phyloP scores from a whole-genome alignment of 164 flowering plant species.

The Hamamelis virginiana region DNA sequence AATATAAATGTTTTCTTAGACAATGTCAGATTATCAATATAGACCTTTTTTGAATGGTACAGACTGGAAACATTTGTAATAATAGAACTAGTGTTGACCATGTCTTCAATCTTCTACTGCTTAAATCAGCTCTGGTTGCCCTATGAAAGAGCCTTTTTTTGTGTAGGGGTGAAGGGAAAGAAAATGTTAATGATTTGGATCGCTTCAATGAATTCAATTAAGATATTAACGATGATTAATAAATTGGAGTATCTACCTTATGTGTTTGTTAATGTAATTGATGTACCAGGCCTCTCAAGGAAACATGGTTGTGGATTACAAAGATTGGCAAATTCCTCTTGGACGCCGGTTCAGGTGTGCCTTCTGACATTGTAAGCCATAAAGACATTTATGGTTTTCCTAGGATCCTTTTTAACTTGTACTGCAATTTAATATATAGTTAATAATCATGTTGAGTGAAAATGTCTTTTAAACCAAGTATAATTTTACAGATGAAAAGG shows the following conservation, averaged over 20 bases:
- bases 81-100: too few relatives aligned
- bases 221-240: background rate
- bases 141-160: too few relatives aligned
- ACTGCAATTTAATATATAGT: background rate
- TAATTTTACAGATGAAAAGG: too few relatives aligned
- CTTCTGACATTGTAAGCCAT: slow-evolving; percentile 2
- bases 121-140: too few relatives aligned
- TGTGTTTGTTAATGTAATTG: slow-evolving; percentile 8
- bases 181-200: too few relatives aligned
- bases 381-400: background rate
- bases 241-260: background rate
- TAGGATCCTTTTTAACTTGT: background rate
- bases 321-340: slow-evolving; percentile 96
- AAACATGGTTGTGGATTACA: slow-evolving; percentile 78
- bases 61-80: too few relatives aligned
- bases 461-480: too few relatives aligned
- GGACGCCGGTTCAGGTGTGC: slow-evolving; percentile 89
- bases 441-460: background rate
- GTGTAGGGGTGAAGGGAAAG: too few relatives aligned
- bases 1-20: too few relatives aligned
- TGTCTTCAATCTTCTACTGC: too few relatives aligned
- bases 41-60: too few relatives aligned
- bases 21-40: too few relatives aligned
- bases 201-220: background rate
- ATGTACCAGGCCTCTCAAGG: slow-evolving; percentile 68